Evolutionary conservation across 164 flowering plant species (phyloP).

Genomic region (Cinnamomum micranthum): DNA sequence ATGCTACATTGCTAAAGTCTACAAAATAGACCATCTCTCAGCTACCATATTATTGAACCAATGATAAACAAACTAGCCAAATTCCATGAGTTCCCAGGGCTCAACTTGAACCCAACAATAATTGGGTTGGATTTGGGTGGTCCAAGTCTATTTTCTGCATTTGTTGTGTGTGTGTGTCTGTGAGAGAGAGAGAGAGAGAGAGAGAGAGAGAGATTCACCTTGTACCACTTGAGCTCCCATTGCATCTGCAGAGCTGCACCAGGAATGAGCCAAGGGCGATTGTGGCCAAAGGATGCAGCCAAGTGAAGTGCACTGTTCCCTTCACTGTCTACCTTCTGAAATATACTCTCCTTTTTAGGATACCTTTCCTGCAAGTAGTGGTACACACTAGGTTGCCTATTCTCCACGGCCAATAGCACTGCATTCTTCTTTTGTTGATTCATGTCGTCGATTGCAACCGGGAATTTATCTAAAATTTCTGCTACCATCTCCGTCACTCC

Average conservation of each 20-base stretch:
- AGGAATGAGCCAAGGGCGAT: constrained; percentile 37
- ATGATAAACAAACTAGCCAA: too few species aligned
- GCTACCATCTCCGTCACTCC: constrained; percentile 39
- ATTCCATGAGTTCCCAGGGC: not conserved
- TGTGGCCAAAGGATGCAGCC: constrained; percentile 26
- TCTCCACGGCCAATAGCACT: constrained; percentile 33
- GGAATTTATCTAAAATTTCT: constrained; percentile 24
- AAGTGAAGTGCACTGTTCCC: constrained; percentile 41
- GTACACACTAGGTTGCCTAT: constrained; percentile 38
- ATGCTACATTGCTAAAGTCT: not conserved
- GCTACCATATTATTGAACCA: not conserved
- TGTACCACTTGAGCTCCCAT: constrained; percentile 47
- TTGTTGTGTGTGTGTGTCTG: too few species aligned
- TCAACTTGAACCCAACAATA: not conserved
- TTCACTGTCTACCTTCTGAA: constrained; percentile 23
- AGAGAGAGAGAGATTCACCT: constrained; percentile 25
- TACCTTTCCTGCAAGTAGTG: not conserved
- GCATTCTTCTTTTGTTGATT: constrained; percentile 28
- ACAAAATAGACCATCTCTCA: not conserved
- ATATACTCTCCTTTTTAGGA: not conserved
- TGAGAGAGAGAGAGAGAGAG: constrained; percentile 2
- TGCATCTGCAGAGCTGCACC: constrained; percentile 48
- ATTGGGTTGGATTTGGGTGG: too few species aligned
- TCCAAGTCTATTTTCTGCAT: too few species aligned
- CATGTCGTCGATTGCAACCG: constrained; percentile 32